Evolutionary conservation across 306 rosid species (phyloP).

Genomic region (Geum urbanum): DNA sequence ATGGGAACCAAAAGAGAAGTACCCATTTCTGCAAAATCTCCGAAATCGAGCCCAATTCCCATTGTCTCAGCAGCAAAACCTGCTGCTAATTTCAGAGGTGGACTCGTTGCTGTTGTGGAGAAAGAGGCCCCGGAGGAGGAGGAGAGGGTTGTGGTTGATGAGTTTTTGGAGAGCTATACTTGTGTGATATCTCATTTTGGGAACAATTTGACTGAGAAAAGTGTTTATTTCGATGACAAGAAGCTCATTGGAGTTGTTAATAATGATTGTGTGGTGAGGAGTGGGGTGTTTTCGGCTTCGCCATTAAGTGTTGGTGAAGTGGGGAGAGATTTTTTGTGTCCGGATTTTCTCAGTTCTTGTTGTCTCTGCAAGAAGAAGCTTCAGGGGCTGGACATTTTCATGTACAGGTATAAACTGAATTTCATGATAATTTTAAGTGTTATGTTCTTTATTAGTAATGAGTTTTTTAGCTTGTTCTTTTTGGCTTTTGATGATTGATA

Average conservation of each 20-base stretch:
- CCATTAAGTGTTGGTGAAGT: slow-evolving; percentile 40
- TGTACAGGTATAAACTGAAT: slow-evolving; percentile 52
- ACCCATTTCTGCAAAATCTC: slow-evolving; percentile 22
- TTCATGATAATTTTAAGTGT: neutral
- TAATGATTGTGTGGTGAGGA: slow-evolving; percentile 25
- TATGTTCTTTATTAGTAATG: neutral
- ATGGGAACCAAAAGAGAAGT: slow-evolving; percentile 16
- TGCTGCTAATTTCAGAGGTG: slow-evolving; percentile 56
- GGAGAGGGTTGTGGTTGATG: slow-evolving; percentile 30
- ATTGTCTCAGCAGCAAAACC: slow-evolving; percentile 61
- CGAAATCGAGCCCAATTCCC: slow-evolving; percentile 49
- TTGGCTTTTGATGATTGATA: neutral
- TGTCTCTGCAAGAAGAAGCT: slow-evolving; percentile 58
- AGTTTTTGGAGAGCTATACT: slow-evolving; percentile 49
- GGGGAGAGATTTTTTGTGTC: slow-evolving; percentile 29
- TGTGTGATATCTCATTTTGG: slow-evolving; percentile 52
- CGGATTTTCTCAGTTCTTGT: slow-evolving; percentile 54
- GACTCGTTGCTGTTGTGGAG: slow-evolving; percentile 17
- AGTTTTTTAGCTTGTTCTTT: neutral
- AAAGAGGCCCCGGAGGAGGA: neutral
- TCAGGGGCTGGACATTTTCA: slow-evolving; percentile 72
- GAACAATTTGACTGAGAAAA: slow-evolving; percentile 31
- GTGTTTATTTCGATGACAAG: slow-evolving; percentile 41
- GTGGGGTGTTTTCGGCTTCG: slow-evolving; percentile 54
- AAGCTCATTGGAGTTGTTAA: slow-evolving; percentile 24